Conservation (phyloP, 352 stramenopile genomes). For the Globisporangium abappressorium region DNA sequence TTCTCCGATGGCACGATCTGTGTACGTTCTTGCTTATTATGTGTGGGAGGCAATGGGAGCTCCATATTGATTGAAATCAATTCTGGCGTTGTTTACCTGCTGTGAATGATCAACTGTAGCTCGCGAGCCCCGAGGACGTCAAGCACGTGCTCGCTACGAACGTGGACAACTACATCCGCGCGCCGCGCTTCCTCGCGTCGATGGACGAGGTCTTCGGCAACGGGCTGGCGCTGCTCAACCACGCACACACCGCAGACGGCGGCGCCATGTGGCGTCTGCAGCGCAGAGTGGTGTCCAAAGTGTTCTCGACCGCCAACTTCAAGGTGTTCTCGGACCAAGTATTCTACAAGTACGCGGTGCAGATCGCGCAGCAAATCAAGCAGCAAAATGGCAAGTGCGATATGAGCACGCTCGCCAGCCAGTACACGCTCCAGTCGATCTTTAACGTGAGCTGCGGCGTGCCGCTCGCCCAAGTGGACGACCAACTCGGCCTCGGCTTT, state of each 20-base stretch:
- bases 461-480: background rate
- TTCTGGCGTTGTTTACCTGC: background rate
- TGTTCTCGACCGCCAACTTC: slow-evolving; percentile 35
- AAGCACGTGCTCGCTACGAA: slow-evolving; percentile 24
- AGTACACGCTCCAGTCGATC: slow-evolving; percentile 6
- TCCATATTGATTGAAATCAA: background rate
- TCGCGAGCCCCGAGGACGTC: slow-evolving; percentile 15
- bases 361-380: background rate
- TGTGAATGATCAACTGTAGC: background rate
- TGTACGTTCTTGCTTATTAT: background rate
- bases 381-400: background rate
- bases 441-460: background rate
- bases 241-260: slow-evolving; percentile 16
- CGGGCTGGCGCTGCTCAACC: slow-evolving; percentile 21
- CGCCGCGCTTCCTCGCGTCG: slow-evolving; percentile 13
- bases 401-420: background rate
- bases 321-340: slow-evolving; percentile 3
- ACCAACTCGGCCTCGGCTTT: slow-evolving; percentile 18
- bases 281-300: slow-evolving; percentile 56
- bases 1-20: slow-evolving; percentile 7
- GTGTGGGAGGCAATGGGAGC: background rate
- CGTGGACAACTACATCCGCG: slow-evolving; percentile 24
- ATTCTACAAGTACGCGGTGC: slow-evolving; percentile 9
- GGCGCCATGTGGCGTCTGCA: slow-evolving; percentile 33
- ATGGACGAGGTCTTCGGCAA: slow-evolving; percentile 9